These are phyloP conservation scores for Paxillus involutus DNA, from an alignment of 768 basidiomycete genomes.

Conservation along the genomic window DNA sequence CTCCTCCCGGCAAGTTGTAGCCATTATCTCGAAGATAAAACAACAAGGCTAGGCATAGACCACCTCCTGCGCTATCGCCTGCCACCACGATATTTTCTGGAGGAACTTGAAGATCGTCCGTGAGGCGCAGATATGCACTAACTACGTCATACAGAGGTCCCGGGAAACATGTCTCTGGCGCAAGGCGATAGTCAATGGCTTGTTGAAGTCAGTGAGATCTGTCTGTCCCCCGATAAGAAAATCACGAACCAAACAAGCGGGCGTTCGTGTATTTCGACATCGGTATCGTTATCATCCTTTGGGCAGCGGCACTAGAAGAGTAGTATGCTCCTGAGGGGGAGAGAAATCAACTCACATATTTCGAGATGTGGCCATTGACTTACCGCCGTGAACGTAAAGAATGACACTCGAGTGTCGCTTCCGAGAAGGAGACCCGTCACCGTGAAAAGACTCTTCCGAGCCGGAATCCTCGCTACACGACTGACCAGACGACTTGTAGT, in stretches of 20 bases:
- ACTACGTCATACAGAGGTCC: conserved; percentile 87
- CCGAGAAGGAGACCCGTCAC: conserved; percentile 13
- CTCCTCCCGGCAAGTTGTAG: conserved; percentile 81
- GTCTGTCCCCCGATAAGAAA: not conserved
- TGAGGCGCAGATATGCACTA: conserved; percentile 80
- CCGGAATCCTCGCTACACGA: conserved; percentile 19
- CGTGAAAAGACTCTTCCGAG: conserved; percentile 17
- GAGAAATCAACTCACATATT: conserved; percentile 2
- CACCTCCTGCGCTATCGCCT: conserved; percentile 95
- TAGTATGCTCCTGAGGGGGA: conserved; percentile 79
- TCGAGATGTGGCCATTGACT: conserved; percentile 19
- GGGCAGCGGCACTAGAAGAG: conserved; percentile 85
- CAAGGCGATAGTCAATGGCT: conserved; percentile 94
- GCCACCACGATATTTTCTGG: conserved; percentile 86
- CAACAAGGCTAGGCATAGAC: conserved; percentile 76
- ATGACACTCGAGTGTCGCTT: conserved; percentile 75
- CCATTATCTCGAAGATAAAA: conserved; percentile 94
- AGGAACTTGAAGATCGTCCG: conserved; percentile 86
- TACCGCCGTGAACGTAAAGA: conserved; percentile 93
- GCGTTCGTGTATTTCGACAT: conserved; percentile 86
- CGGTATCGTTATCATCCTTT: conserved; percentile 87
- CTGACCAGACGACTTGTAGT: conserved; percentile 60
- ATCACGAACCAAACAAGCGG: conserved; percentile 75
- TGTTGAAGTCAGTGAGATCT: conserved; percentile 10
- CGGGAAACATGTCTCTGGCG: conserved; percentile 93